A percentile compares a stretch with the other conserved stretches of the same genome.
These are phyloP conservation scores for Williopsis jadinii DNA, from an alignment of 1,139 yeast genomes.

Conservation along the genomic window DNA sequence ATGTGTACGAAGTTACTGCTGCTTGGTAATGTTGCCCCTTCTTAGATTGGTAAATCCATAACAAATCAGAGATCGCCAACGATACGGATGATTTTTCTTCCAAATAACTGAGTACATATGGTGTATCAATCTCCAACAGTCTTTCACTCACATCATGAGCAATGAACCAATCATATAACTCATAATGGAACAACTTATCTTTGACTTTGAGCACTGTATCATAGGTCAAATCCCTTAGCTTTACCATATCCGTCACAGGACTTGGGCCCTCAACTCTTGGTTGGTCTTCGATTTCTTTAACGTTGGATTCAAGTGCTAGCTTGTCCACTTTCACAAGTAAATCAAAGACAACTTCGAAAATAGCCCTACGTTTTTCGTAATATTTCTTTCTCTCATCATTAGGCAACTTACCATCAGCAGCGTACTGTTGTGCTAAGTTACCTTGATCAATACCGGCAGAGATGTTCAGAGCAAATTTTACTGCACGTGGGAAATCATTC, in stretches of 20 bases:
- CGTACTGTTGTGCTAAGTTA: slow-evolving; percentile 47
- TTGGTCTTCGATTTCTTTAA: slow-evolving; percentile 8
- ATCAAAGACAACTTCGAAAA: slow-evolving; percentile 69
- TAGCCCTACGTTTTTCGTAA: slow-evolving; percentile 43
- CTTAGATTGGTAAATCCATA: slow-evolving; percentile 88
- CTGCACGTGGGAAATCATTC: slow-evolving; percentile 79
- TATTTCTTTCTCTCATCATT: slow-evolving; percentile 40
- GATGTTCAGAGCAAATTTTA: slow-evolving; percentile 72
- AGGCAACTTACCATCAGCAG: slow-evolving; percentile 41
- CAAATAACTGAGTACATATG: slow-evolving; percentile 70
- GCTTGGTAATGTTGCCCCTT: slow-evolving; percentile 75
- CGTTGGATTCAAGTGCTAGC: slow-evolving; percentile 40
- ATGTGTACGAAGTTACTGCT: slow-evolving; percentile 68
- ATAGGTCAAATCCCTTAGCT: slow-evolving; percentile 66
- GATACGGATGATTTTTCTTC: slow-evolving; percentile 64
- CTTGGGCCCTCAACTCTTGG: slow-evolving; percentile 10
- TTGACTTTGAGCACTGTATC: slow-evolving; percentile 63
- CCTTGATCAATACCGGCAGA: slow-evolving; percentile 64
- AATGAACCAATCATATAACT: slow-evolving; percentile 90
- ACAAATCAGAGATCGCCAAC: slow-evolving; percentile 67
- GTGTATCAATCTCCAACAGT: slow-evolving; percentile 72
- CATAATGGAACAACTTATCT: slow-evolving; percentile 83
- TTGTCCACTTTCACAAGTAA: slow-evolving; percentile 68
- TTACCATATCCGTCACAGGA: slow-evolving; percentile 37
- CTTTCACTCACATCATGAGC: slow-evolving; percentile 71